Conservation (phyloP, 345 rosid genomes). For the Populus deltoides region DNA sequence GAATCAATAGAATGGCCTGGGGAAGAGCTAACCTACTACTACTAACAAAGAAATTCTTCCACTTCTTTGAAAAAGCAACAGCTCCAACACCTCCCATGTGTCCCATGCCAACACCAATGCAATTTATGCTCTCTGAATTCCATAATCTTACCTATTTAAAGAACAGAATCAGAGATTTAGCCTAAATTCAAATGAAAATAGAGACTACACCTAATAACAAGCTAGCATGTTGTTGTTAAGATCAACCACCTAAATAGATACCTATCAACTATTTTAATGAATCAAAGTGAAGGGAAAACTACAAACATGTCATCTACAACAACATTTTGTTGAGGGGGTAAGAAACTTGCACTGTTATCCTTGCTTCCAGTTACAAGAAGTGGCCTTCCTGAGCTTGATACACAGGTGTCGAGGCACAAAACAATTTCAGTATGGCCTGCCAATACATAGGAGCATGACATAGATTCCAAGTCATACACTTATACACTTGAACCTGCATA, state of each 20-base stretch:
- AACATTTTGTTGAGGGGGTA: constrained; percentile 9
- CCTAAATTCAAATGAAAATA: constrained; percentile 1
- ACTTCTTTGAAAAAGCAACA: constrained; percentile 78
- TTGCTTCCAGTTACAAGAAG: constrained; percentile 85
- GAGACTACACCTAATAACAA: background rate
- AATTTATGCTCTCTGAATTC: constrained; percentile 61
- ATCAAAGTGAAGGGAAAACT: background rate
- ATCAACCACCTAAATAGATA: background rate
- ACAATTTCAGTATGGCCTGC: constrained; percentile 79
- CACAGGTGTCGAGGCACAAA: constrained; percentile 75
- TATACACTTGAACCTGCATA: constrained; percentile 86
- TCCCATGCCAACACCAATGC: constrained; percentile 85
- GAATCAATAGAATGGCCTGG: background rate
- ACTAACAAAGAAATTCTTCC: constrained; percentile 67
- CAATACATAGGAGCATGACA: constrained; percentile 92
- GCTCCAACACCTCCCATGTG: constrained; percentile 93
- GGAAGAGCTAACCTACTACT: constrained; percentile 70
- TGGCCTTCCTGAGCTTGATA: constrained; percentile 55
- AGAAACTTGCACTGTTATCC: constrained; percentile 71
- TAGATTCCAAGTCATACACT: constrained; percentile 75
- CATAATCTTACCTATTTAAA: constrained; percentile 76
- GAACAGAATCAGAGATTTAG: constrained; percentile 5
- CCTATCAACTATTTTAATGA: background rate
- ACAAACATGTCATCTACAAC: background rate
- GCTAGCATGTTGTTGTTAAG: background rate